Base-by-base conservation (phyloP, 2,329 filamentous ascomycete genomes). In the Colletotrichum orbiculare region DNA sequence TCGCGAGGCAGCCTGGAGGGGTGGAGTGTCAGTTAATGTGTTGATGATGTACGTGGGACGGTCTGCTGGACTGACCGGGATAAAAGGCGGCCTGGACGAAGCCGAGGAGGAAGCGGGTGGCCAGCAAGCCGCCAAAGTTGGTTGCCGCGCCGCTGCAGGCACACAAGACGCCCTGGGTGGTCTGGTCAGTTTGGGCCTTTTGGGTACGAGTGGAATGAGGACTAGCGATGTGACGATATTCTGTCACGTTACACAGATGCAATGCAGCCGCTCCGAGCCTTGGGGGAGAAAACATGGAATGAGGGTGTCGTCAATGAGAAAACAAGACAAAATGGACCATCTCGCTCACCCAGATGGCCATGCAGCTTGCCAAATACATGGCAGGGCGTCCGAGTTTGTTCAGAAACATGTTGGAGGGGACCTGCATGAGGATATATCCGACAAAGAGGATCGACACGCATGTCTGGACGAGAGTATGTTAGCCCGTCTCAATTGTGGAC, bases 361-460 rank as follows among this genome's bases (percentile, higher is more conserved):
- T 68, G 50, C 63, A 67, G 8, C 35, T 45, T 10, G 63, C 25
- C 33, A 69, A 38, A 6, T 67, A 67, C 2, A 37, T 34, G 1
- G 62, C 53, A 0, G 68, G 68, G 10, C 66, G 64, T n/a, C 81
- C 78, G 10, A 65, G 47, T 34, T 60, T 66, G 8, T 68, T 68
- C 3, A 69, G n/a, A 1, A 68, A 47, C 56, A 69, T 63, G 57
- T 69, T 69, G 7, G 66, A 64, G 4, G 67, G 67, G 9, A 78
- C 70, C 39, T 79, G 76, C 59, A 77, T 73, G 2, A 71, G 42
- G 8, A 71, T 62, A 35, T 72, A 72, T 37, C 70, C 75, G 7
- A 74, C 58, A 39, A 65, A 67, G 0, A 69, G 50, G 9, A 69
- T 59, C 13, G 66, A 62, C 37, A 67, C 46, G 38, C 68, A 60